Conservation (phyloP, 768 basidiomycete genomes). For the Suillus clintonianus region DNA sequence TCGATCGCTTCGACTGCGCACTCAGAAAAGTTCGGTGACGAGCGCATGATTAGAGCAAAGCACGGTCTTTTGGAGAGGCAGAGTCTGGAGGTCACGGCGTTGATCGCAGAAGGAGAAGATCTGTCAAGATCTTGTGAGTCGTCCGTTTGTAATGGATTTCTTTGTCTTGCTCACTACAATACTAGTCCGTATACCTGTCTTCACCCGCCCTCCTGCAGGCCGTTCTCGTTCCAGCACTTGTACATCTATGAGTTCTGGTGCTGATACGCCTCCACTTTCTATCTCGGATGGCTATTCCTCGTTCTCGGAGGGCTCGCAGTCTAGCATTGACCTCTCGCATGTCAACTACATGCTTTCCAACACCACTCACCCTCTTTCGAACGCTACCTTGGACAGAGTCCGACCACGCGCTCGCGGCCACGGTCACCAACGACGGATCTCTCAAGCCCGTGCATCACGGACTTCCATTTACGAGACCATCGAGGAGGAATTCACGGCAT, state of each 20-base stretch:
- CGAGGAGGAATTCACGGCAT: constrained; percentile 60
- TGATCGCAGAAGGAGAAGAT: constrained; percentile 67
- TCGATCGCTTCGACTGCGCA: constrained; percentile 62
- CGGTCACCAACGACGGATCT: constrained; percentile 72
- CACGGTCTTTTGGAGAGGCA: constrained; percentile 63
- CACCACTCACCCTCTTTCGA: constrained; percentile 51
- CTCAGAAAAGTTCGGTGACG: constrained; percentile 65
- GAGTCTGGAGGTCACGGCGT: constrained; percentile 65
- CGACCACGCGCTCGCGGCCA: constrained; percentile 54
- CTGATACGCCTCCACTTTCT: constrained; percentile 72
- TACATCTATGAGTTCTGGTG: constrained; percentile 60
- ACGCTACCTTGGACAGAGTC: constrained; percentile 38
- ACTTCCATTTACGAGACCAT: constrained; percentile 81
- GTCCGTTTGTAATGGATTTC: neutral
- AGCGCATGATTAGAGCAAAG: constrained; percentile 66
- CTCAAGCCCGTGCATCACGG: constrained; percentile 61
- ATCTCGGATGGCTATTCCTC: constrained; percentile 67
- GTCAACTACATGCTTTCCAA: constrained; percentile 60
- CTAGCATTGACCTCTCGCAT: constrained; percentile 72
- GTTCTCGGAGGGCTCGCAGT: constrained; percentile 70
- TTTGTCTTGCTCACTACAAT: neutral
- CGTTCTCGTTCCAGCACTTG: constrained; percentile 71
- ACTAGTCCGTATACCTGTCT: constrained; percentile 50
- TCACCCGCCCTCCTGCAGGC: constrained; percentile 54
- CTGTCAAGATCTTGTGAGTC: constrained; percentile 48